Evolutionary conservation across 331 rosid genomes (phyloP).

Genomic region (Cydonia oblonga): DNA sequence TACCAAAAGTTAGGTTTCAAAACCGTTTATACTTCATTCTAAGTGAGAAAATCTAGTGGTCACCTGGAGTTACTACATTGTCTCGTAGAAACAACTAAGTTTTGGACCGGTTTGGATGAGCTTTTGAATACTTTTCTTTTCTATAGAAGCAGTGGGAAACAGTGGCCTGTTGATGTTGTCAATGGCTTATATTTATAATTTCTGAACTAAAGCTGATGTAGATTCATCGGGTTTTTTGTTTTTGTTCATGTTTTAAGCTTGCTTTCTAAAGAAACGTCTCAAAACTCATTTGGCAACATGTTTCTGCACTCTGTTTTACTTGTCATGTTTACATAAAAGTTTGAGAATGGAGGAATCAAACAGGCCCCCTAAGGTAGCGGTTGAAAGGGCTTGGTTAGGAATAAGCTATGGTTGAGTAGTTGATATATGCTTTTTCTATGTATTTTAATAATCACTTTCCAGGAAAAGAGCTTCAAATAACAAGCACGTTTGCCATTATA

Average conservation of each 20-base stretch:
- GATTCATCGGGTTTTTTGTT: neutral
- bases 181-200: neutral
- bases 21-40: neutral
- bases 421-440: neutral
- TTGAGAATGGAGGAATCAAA: neutral
- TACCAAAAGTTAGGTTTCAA: neutral
- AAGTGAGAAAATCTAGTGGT: neutral
- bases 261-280: neutral
- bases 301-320: neutral
- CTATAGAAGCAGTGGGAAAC: neutral
- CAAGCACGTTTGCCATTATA: conserved; percentile 30
- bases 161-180: neutral
- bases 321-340: neutral
- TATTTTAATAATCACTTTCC: conserved; percentile 5
- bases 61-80: conserved; percentile 6
- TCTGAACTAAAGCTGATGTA: neutral
- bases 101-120: neutral
- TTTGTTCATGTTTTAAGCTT: neutral
- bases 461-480: conserved; percentile 13
- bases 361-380: neutral
- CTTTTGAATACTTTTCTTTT: neutral
- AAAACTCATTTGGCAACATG: neutral
- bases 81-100: conserved; percentile 12
- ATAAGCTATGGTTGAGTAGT: neutral
- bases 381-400: neutral